These are phyloP conservation scores for Boletus barrowsii DNA, from an alignment of 768 basidiomycete genomes.

Conservation along the genomic window DNA sequence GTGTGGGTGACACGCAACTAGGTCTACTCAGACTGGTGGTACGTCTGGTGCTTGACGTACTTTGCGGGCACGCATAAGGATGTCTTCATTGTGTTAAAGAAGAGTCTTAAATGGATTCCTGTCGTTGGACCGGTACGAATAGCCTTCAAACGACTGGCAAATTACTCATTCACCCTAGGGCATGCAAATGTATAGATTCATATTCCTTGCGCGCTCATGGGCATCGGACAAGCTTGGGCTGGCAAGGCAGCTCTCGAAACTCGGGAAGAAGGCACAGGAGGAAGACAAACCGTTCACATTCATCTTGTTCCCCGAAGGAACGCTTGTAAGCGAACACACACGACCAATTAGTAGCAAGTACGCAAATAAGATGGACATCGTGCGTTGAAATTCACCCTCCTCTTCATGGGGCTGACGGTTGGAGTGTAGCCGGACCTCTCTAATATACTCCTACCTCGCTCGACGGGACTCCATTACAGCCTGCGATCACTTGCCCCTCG, in stretches of 20 bases:
- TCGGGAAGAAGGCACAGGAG: conserved; percentile 67
- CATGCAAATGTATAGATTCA: conserved; percentile 94
- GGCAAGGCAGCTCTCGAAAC: conserved; percentile 57
- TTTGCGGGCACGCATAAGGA: conserved; percentile 66
- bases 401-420: conserved; percentile 8
- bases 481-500: conserved; percentile 77
- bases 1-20: conserved; percentile 25
- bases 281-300: conserved; percentile 73
- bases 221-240: conserved; percentile 74
- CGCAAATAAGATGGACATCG: conserved; percentile 85
- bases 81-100: conserved; percentile 91
- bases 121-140: conserved; percentile 79
- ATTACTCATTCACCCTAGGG: conserved; percentile 42
- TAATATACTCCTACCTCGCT: conserved; percentile 85
- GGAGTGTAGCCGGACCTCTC: conserved; percentile 65
- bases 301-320: conserved; percentile 94
- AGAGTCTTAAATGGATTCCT: conserved; percentile 82
- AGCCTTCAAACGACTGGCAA: not conserved
- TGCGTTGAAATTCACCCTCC: conserved; percentile 42
- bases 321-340: conserved; percentile 85
- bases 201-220: conserved; percentile 92
- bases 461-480: conserved; percentile 86
- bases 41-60: conserved; percentile 81
- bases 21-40: conserved; percentile 86
- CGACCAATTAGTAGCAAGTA: conserved; percentile 82